phyloP scores from a whole-genome alignment of 176 grass and related monocot species.

The Bromus sterilis region DNA sequence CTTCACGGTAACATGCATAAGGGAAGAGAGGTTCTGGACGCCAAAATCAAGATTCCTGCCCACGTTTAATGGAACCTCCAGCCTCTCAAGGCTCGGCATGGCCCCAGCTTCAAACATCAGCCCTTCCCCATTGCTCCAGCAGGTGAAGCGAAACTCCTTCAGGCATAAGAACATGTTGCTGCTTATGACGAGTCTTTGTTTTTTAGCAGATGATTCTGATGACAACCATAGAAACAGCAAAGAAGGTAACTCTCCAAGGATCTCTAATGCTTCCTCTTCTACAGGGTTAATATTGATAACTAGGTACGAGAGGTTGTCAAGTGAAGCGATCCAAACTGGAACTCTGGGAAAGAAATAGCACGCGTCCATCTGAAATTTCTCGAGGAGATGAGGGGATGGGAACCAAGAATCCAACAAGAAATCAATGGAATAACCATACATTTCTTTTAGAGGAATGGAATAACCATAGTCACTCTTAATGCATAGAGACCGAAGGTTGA shows the following conservation, averaged over 20 bases:
- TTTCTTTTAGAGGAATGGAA: background rate
- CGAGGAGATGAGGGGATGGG: conserved; percentile 6
- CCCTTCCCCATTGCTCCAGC: background rate
- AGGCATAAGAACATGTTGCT: conserved; percentile 1
- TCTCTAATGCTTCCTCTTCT: background rate
- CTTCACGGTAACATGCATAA: background rate
- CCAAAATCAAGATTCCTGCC: conserved; percentile 1
- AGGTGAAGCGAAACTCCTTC: conserved; percentile 9
- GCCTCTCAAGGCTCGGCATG: conserved; percentile 8
- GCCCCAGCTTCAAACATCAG: conserved; percentile 11
- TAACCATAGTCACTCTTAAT: background rate
- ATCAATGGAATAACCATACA: background rate
- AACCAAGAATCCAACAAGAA: conserved; percentile 31
- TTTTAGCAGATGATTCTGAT: background rate
- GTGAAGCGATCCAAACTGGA: conserved; percentile 19
- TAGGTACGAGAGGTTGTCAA: conserved; percentile 4
- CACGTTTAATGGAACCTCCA: background rate
- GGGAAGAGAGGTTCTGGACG: conserved; percentile 18
- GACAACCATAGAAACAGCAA: background rate
- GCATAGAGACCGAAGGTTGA: conserved; percentile 7
- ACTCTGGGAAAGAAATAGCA: conserved; percentile 11
- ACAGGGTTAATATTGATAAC: conserved; percentile 14
- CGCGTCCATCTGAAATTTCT: background rate
- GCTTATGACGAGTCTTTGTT: background rate
- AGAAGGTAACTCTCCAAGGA: conserved; percentile 14